A percentile compares a stretch with the other conserved stretches of the same genome.
Conservation (phyloP, 768 basidiomycete genomes). For the Imleria badia region DNA sequence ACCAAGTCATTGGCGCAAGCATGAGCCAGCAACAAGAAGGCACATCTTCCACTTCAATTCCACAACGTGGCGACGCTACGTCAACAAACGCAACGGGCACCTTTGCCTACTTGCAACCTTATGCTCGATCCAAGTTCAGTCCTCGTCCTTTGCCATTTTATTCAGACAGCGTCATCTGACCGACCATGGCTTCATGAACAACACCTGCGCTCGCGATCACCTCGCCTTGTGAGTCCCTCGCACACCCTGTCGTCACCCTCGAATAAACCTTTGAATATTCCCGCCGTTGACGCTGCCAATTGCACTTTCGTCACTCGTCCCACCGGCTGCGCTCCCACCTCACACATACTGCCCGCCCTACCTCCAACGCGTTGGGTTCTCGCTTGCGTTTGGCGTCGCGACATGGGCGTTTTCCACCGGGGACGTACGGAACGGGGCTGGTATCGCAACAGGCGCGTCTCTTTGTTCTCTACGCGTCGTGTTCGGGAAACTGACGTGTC, state of each 20-base stretch:
- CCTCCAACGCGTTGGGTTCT: slow-evolving; percentile 43
- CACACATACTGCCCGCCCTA: slow-evolving; percentile 40
- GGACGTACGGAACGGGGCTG: slow-evolving; percentile 44
- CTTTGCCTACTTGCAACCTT: slow-evolving; percentile 30
- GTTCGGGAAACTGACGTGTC: not conserved
- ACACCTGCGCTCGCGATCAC: slow-evolving; percentile 31
- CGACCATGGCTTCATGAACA: slow-evolving; percentile 12
- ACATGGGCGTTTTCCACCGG: slow-evolving; percentile 42
- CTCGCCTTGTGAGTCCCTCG: slow-evolving; percentile 33
- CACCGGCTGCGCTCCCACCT: slow-evolving; percentile 31
- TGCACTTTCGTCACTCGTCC: slow-evolving; percentile 35
- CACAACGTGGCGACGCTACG: not conserved
- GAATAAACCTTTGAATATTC: not conserved
- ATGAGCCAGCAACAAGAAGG: slow-evolving; percentile 9
- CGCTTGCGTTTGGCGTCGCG: slow-evolving; percentile 42
- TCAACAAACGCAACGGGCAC: slow-evolving; percentile 19
- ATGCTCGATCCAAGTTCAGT: slow-evolving; percentile 33
- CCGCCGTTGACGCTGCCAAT: slow-evolving; percentile 29
- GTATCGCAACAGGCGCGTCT: slow-evolving; percentile 36
- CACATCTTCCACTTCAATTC: not conserved
- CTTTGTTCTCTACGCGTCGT: not conserved
- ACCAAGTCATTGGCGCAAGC: no score
- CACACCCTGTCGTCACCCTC: not conserved
- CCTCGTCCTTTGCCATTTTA: not conserved
- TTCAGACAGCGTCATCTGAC: slow-evolving; percentile 16